Evolutionary conservation across 345 rosid genomes (phyloP), one percentile per base, ranked within the genome.

Genomic region (Linum lewisii): DNA sequence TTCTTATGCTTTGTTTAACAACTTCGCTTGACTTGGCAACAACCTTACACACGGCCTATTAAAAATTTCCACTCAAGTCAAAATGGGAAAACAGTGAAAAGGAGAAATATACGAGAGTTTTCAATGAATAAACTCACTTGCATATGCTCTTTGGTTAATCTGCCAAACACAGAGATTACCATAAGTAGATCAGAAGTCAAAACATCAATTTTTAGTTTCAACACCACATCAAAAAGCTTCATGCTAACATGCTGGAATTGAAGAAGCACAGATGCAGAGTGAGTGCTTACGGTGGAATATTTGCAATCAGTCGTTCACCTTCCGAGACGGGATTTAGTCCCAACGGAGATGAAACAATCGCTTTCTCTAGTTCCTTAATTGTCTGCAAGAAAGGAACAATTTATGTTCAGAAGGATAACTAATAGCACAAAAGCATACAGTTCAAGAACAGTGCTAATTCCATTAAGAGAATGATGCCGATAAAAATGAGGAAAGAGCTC

Each of bases 91-190:
- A 34, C 54, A 14, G 54, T 11, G 8, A 50, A 47, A 37, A 62
- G 53, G 45, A 0, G 29, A 45, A 21, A 57, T 21, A 36, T 24
- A 47, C 38, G 20, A 56, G 9, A 15, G 24, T 29, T 29, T 29
- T 15, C 15, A 22, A 65, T 61, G 29, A 44, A 34, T 29, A 67
- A n/a, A 25, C 75, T 73, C 63, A 87, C 97, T 87, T 81, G 87
- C 56, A 79, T 74, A 82, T 92, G 96, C 78, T 91, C 98, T 73
- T 91, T 86, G 61, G 98, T 91, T 77, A 85, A 82, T 74, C 98
- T 92, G 86, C 50, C 20, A 65, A 70, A 34, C 37, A 34, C 54
- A 70, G 62, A 60, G 58, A 56, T 47, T 0, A 34, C 10, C 52
- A 29, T 59, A 66, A 59, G 29, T 8, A 54, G 20, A 51, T 75